Evolutionary conservation across 2,329 filamentous ascomycete genomes (phyloP), one percentile per base, ranked within the genome.

Genomic region (Venturia oleaginea): DNA sequence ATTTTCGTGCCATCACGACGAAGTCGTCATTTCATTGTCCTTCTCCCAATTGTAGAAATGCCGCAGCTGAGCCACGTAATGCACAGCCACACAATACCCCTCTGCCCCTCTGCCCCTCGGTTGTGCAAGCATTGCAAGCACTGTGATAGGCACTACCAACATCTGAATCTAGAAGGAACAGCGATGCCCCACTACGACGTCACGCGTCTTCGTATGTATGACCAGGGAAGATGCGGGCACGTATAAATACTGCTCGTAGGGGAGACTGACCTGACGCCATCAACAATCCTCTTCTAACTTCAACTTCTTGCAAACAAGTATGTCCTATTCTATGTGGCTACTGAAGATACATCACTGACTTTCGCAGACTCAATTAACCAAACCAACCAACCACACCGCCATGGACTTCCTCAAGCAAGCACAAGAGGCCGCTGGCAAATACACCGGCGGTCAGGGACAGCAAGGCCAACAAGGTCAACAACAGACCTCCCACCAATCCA

Each of bases 391-490:
- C 11, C 10, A 37, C 46, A 22, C 27, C 27, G 34, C 32, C 30
- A 64, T 64, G 63, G 54, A 64, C 42, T 64, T 64, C 55, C 37
- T 64, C 63, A 64, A 64, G 32, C 32, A 64, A 37, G 63, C 61
- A 37, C 37, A 40, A 27, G n/a, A 30, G 10, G 59, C 46, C 34
- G 60, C 60, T n/a, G 40, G 38, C 60, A 62, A 62, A 34, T 62
- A 46, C 60, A 32, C 60, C 8, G 30, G 46, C 15, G n/a, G n/a
- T n/a, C n/a, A n/a, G n/a, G n/a, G n/a, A n/a, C 17, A 27, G 22
- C 46, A 63, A 42, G 62, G 48, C 32, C 37, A 43, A 17, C 40
- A 62, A n/a, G 37, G 40, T 19, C 37, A 43, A 19, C 59, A 60
- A 43, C 19, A 42, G 24, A 37, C 27, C 57, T 37, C 27, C 11